Base-by-base conservation (phyloP, 2,329 filamentous ascomycete species). In the Stylonectria norvegica region DNA sequence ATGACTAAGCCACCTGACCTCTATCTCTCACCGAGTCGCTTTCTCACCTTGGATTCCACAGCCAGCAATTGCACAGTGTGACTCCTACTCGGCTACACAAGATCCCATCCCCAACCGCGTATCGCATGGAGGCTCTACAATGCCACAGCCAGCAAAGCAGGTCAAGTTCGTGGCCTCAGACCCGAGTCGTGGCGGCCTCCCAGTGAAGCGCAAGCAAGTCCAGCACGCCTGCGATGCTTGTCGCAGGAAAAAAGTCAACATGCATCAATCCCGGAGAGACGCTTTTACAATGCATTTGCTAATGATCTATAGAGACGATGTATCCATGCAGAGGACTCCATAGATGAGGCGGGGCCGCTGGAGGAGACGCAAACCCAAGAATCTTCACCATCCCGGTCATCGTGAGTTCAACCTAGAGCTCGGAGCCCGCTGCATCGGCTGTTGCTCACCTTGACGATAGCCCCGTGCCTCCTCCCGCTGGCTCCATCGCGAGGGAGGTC, bases 101-200 rank as follows among this genome's bases (percentile, higher is more conserved):
- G n/a, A n/a, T n/a, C n/a, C n/a, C n/a, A n/a, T n/a, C n/a, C n/a
- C n/a, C n/a, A n/a, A 43, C 42, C 45, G 31, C 31, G 28, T 30
- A 34, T 28, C 30, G 22, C 48, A 47, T 40, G 40, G 36, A 38
- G 38, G 18, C 30, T 34, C 34, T 31, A 35, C 36, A 37, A 56
- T 55, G 53, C 42, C 51, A 27, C 30, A 42, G 12, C 43, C 40
- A 10, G 49, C 50, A 23, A 57, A 55, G 35, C 54, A 61, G 40
- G 75, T 80, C 59, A 78, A 72, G 53, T 81, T 81, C 56, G 72
- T 81, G 42, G 74, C 70, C 38, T 73, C 75, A 10, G 74, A 80
- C 57, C 65, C 66, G 5, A 65, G 65, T 17, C 58, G 65, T 12
- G 65, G 65, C 33, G 76, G 76, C 14, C 60, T 79, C 42, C 76